A percentile compares a stretch with the other conserved stretches of the same genome.
phyloP scores from a whole-genome alignment of 2,329 filamentous ascomycete genomes.

The Zymoseptoria brevis region DNA sequence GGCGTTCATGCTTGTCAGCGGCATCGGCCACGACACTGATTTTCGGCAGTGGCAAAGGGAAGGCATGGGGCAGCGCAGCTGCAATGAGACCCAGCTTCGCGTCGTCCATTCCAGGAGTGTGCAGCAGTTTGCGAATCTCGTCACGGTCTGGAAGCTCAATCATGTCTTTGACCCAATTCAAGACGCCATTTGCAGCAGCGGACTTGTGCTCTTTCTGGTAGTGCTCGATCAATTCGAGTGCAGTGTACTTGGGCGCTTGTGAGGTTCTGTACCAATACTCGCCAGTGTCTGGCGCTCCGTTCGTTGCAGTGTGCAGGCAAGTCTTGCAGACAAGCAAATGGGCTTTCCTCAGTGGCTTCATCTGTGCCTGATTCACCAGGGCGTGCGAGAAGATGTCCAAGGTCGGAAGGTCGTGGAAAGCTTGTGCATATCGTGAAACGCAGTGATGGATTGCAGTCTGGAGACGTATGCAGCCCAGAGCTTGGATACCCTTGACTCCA shows the following conservation, averaged over 20 bases:
- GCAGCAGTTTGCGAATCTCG: slow-evolving; percentile 42
- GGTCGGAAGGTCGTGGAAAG: slow-evolving; percentile 50
- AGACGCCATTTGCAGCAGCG: slow-evolving; percentile 23
- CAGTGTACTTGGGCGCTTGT: slow-evolving; percentile 34
- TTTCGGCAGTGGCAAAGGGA: slow-evolving; percentile 36
- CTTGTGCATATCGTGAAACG: slow-evolving; percentile 48
- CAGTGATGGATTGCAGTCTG: slow-evolving; percentile 55
- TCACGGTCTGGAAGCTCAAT: slow-evolving; percentile 49
- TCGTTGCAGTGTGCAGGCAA: slow-evolving; percentile 18
- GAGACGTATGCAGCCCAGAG: slow-evolving; percentile 52
- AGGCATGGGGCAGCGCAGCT: slow-evolving; percentile 29
- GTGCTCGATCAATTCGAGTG: slow-evolving; percentile 52
- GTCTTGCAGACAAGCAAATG: slow-evolving; percentile 37
- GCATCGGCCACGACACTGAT: slow-evolving; percentile 31
- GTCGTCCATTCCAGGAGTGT: slow-evolving; percentile 50
- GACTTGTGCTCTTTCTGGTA: slow-evolving; percentile 50
- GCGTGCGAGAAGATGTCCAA: slow-evolving; percentile 48
- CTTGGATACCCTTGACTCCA: slow-evolving; percentile 49
- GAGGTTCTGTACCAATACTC: slow-evolving; percentile 31
- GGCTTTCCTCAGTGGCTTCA: slow-evolving; percentile 37
- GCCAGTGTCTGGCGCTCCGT: slow-evolving; percentile 24
- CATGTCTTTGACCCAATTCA: slow-evolving; percentile 55
- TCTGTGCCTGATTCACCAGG: slow-evolving; percentile 34
- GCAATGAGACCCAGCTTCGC: slow-evolving; percentile 36
- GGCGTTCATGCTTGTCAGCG: slow-evolving; percentile 11